Base-by-base conservation (phyloP, 1,139 yeast species). In the Pichia sp. region DNA sequence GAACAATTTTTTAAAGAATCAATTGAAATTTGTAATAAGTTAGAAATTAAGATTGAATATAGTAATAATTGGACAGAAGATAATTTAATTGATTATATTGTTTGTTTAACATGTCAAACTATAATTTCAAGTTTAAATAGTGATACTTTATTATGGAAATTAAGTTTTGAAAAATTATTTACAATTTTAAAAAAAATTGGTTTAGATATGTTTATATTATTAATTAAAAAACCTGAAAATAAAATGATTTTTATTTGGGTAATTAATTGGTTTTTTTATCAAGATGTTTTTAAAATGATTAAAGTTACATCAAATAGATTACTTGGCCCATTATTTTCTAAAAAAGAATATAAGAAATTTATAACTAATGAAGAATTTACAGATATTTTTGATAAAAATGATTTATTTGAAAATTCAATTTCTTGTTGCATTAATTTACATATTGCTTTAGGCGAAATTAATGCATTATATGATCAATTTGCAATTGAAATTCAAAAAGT, bases 241-340 rank as follows among this genome's bases (percentile, higher is more conserved):
- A 46, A 34, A 26, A 30, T 25, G 9, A 35, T 43, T 2, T 32
- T 46, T 2, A 40, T 41, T 8, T 53, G 58, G 56, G 48, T 50
- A 4, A 37, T 56, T 7, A 52, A 49, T 30, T 45, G 50, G 43
- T 55, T 55, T 32, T 54, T 56, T 35, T 54, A 52, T 39, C 56
- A 55, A 35, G 59, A 56, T 47, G 49, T 53, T 27, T 41, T 50
- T 26, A 52, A 52, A 30, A 41, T 51, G 35, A 45, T 51, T n/a
- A 55, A 54, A 40, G 51, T 56, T n/a, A 52, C 55, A 4, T 40
- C 51, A 22, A 48, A 47, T 11, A 35, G 43, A n/a, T 44, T 40
- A 29, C 36, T 49, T 4, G 59, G 58, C 3, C 57, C 60, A 2
- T 35, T 52, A 9, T 56, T 55, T 41, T 52, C 59, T 2, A 42